These are phyloP conservation scores for Eutypa lata DNA, from an alignment of 2,329 filamentous ascomycete species.

Conservation along the genomic window DNA sequence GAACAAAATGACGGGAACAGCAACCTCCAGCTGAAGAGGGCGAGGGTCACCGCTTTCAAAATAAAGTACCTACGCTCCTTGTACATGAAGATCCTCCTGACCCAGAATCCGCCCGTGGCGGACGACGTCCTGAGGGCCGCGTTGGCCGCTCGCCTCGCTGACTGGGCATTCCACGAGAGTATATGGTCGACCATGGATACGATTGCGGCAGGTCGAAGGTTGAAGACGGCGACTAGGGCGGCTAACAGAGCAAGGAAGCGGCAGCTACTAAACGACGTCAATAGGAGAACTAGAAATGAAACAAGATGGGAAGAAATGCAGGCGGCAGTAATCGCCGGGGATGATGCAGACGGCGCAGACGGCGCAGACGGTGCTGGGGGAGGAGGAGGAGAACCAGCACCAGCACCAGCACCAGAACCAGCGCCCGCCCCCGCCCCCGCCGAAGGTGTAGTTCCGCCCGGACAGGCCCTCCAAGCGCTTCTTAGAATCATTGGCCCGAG, in stretches of 20 bases:
- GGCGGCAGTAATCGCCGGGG: too few species aligned
- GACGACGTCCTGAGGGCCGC: neutral
- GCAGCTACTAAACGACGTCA: too few species aligned
- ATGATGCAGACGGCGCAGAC: too few species aligned
- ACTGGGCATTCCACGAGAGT: constrained; percentile 11
- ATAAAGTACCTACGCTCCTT: constrained; percentile 9
- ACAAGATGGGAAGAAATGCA: too few species aligned
- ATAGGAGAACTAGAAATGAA: too few species aligned
- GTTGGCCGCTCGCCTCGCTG: constrained; percentile 8
- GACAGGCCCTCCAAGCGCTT: constrained; percentile 1
- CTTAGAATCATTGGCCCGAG: neutral
- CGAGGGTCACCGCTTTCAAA: neutral
- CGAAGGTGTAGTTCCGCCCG: too few species aligned
- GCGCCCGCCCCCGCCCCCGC: too few species aligned
- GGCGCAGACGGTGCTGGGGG: neutral
- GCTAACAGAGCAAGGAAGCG: too few species aligned
- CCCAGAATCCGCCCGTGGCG: neutral
- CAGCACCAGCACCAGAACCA: too few species aligned
- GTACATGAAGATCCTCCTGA: constrained; percentile 6
- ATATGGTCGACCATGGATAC: constrained; percentile 5
- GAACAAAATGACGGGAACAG: neutral
- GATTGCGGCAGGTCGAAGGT: neutral
- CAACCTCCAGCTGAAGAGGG: constrained; percentile 2
- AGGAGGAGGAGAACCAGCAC: too few species aligned
- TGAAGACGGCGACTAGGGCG: neutral